Percentiles rank a stretch among this genome's conserved stretches.
Conservation (phyloP, 768 basidiomycete species). For the Austroboletus festivus region DNA sequence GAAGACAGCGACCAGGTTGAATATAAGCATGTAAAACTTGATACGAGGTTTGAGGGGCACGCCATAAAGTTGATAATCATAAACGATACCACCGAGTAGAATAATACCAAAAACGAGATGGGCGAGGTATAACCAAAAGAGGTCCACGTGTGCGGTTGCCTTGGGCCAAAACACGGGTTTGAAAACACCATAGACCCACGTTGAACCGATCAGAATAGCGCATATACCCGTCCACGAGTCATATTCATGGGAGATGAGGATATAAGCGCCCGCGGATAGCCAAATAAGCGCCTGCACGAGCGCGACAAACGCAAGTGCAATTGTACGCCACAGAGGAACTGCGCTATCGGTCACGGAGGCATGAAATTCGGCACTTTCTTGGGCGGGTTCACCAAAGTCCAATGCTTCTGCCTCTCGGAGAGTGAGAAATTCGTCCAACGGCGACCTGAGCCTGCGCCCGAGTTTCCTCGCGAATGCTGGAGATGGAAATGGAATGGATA, state of each 20-base stretch:
- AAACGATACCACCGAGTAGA: constrained; percentile 52
- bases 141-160: constrained; percentile 59
- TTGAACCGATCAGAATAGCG: constrained; percentile 45
- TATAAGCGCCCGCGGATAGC: constrained; percentile 58
- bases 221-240: constrained; percentile 35
- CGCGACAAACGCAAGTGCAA: constrained; percentile 54
- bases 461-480: constrained; percentile 17
- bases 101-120: constrained; percentile 47
- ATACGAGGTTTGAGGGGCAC: constrained; percentile 38
- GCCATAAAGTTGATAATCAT: constrained; percentile 44
- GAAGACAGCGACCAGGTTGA: constrained; percentile 45
- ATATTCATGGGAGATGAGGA: constrained; percentile 37
- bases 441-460: constrained; percentile 15
- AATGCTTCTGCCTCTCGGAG: constrained; percentile 57
- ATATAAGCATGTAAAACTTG: constrained; percentile 23
- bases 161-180: constrained; percentile 53
- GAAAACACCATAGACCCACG: constrained; percentile 66
- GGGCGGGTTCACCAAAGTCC: constrained; percentile 14
- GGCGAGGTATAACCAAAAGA: constrained; percentile 55
- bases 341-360: background rate
- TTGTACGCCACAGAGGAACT: constrained; percentile 57
- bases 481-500: constrained; percentile 32
- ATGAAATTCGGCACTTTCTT: background rate
- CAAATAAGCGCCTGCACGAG: constrained; percentile 56
- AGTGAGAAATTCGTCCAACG: constrained; percentile 43